Conservation (phyloP, 345 rosid species). For the Clausena lansium region DNA sequence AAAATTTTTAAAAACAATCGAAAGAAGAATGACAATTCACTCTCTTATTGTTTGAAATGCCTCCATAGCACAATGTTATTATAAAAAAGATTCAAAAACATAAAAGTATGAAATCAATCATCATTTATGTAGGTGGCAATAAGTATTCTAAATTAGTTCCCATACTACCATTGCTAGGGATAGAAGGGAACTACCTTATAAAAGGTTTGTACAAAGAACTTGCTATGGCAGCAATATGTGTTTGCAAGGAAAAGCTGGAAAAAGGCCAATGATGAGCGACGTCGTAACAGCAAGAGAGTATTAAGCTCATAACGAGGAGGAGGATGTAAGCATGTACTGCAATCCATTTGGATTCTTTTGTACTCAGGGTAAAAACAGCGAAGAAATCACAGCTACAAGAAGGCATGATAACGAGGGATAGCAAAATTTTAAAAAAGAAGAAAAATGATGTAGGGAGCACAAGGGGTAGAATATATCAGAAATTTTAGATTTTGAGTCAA, state of each 20-base stretch:
- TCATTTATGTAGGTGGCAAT: too few relatives aligned
- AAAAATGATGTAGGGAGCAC: too few relatives aligned
- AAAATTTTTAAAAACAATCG: too few relatives aligned
- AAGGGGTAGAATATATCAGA: too few relatives aligned
- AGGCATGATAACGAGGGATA: neutral
- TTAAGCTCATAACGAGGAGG: constrained; percentile 32
- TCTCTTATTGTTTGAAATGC: too few relatives aligned
- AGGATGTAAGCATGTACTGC: constrained; percentile 1
- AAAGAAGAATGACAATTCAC: too few relatives aligned
- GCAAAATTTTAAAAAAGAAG: neutral
- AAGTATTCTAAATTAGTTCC: too few relatives aligned
- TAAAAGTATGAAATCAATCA: too few relatives aligned
- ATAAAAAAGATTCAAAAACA: too few relatives aligned
- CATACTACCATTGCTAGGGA: constrained; percentile 24
- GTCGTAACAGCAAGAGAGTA: constrained; percentile 70
- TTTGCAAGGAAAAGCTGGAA: constrained; percentile 59
- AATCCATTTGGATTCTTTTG: neutral
- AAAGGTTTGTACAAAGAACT: constrained; percentile 56
- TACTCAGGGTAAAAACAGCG: neutral
- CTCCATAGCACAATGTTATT: too few relatives aligned
- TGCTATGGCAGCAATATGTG: constrained; percentile 54
- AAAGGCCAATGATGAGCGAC: constrained; percentile 66
- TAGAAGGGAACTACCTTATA: constrained; percentile 39
- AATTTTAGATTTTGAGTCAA: too few relatives aligned
- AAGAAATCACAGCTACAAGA: neutral